Evolutionary conservation across 495 filamentous ascomycete species (phyloP), one percentile per base, ranked within the genome.

Genomic region (Sporormia fimetaria): DNA sequence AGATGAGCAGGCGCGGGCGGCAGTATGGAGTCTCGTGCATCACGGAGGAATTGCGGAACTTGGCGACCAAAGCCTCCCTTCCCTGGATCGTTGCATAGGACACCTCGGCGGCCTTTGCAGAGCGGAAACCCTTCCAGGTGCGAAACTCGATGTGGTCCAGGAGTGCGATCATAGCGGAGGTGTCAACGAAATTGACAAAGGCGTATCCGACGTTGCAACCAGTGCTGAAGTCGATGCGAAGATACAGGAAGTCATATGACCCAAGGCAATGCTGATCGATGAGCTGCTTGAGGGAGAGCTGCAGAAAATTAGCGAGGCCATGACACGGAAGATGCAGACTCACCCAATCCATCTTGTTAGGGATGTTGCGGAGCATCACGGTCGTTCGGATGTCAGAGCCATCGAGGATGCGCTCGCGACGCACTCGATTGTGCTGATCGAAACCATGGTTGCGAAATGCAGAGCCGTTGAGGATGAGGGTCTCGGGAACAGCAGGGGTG

Each of bases 81-180:
- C 88, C 90, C 64, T 98, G 90, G 44, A 92, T 84, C 22, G 86
- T 93, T 17, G 88, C 90, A 62, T 95, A 98, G 4, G 86, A 92
- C 20, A 95, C 74, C 56, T 94, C 84, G 1, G 85, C 83, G 31
- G 84, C 70, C 58, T 94, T 94, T 53, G 84, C 78, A 25, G 26
- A 34, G 16, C 14, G 29, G 14, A 17, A 31, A n/a, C 45, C 63
- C 36, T 63, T 71, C 80, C 88, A 94, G 34, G 72, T 70, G 47
- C 75, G 22, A 34, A 35, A 41, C n/a, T 11, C 39, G 9, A 46
- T 15, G 23, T 40, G 16, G 26, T 43, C 21, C 12, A 54, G 14
- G 24, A 62, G 31, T 3, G 37, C 26, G 6, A 56, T 21, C 18
- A 59, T 48, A 34, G 46, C 40, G 66, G 75, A 71, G 54, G 87